phyloP scores from a whole-genome alignment of 1,139 yeast species.

The Yamadazyma pseudoaaseri region DNA sequence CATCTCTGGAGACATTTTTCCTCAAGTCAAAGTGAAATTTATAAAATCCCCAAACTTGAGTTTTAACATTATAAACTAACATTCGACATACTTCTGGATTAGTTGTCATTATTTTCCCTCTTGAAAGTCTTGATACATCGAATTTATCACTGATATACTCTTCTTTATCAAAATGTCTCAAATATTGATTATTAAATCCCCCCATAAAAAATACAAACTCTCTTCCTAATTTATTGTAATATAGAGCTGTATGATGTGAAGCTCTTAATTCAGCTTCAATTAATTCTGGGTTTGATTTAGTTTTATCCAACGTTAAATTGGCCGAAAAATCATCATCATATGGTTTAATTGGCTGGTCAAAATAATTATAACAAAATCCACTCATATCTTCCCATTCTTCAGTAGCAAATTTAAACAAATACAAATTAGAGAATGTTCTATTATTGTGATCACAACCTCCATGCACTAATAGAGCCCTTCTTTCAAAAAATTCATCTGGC shows the following conservation, averaged over 20 bases:
- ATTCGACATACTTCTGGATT: constrained; percentile 33
- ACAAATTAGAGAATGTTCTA: constrained; percentile 34
- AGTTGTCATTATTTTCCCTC: constrained; percentile 28
- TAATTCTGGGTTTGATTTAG: constrained; percentile 26
- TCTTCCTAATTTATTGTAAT: constrained; percentile 33
- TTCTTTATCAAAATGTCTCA: constrained; percentile 29
- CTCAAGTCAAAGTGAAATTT: constrained; percentile 34
- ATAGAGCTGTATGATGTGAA: constrained; percentile 43
- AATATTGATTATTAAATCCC: constrained; percentile 38
- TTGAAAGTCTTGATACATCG: constrained; percentile 36
- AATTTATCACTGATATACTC: constrained; percentile 34
- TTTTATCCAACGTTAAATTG: constrained; percentile 21
- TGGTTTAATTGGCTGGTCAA: constrained; percentile 24
- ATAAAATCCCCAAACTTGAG: constrained; percentile 45
- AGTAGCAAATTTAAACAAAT: constrained; percentile 31
- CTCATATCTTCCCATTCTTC: constrained; percentile 34
- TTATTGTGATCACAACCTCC: constrained; percentile 40
- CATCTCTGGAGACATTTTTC: constrained; percentile 22
- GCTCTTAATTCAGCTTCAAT: constrained; percentile 44
- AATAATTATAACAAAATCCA: constrained; percentile 41
- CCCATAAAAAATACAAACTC: constrained; percentile 43
- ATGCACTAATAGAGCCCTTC: constrained; percentile 36
- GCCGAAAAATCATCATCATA: constrained; percentile 28
- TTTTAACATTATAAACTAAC: constrained; percentile 37
- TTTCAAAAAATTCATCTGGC: constrained; percentile 23